Evolutionary conservation across 768 basidiomycete species (phyloP).

Genomic region (Arthromyces matolae): DNA sequence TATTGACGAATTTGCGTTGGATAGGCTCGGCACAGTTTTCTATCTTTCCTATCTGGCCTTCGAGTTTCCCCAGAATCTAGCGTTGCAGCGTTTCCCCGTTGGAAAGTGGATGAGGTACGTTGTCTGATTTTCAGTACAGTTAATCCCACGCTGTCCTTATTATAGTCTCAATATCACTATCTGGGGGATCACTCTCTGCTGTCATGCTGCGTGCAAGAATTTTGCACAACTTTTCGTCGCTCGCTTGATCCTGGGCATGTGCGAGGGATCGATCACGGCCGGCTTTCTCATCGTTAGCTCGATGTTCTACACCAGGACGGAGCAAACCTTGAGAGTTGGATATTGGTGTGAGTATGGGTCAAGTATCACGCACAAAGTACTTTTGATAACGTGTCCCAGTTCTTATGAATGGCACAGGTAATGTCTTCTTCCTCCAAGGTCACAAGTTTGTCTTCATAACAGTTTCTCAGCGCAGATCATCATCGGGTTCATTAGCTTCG

Average conservation of each 20-base stretch:
- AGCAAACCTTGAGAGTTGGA: constrained; percentile 66
- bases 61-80: constrained; percentile 73
- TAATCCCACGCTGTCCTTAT: not conserved
- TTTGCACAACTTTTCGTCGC: constrained; percentile 63
- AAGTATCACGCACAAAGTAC: not conserved
- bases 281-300: constrained; percentile 75
- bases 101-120: constrained; percentile 77
- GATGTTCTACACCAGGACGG: constrained; percentile 75
- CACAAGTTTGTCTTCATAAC: not conserved
- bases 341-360: constrained; percentile 62
- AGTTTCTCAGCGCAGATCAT: constrained; percentile 63
- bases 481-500: constrained; percentile 65
- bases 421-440: too few species aligned
- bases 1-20: too few species aligned
- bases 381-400: constrained; percentile 33
- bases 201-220: constrained; percentile 68
- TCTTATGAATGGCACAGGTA: constrained; percentile 73
- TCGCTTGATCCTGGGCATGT: constrained; percentile 65
- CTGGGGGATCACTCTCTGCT: constrained; percentile 59
- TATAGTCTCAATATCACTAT: constrained; percentile 59
- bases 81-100: constrained; percentile 68
- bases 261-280: constrained; percentile 69
- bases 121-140: not conserved
- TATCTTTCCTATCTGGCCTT: constrained; percentile 69
- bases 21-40: constrained; percentile 73